Evolutionary conservation across 108 stramenopile species (phyloP), one percentile per base, ranked within the genome.

Genomic region (Phaeodactylum tricornutum): DNA sequence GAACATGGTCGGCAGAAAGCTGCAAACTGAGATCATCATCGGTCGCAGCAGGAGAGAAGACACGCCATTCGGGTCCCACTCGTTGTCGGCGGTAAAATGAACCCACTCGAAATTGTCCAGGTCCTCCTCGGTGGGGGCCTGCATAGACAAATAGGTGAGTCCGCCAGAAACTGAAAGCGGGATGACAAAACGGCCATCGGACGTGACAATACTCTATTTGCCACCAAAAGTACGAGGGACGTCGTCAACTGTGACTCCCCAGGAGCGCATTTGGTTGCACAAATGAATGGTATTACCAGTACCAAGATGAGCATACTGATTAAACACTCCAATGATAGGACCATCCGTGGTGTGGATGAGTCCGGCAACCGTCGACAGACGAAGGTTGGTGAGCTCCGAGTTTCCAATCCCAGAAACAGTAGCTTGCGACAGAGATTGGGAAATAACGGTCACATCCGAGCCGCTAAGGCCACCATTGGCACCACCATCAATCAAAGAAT

Each of bases 51-150:
- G n/a, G n/a, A n/a, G n/a, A n/a, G n/a, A n/a, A n/a, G n/a, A n/a
- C n/a, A n/a, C n/a, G n/a, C n/a, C n/a, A n/a, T n/a, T 4, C 3
- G 67, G 67, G 25, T 63, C 37, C 69, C 69, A 70, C 20, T 45
- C 42, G 11, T n/a, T 24, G 4, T 32, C 48, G 2, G 23, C 2
- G 1, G 61, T 62, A 15, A 55, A 11, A 2, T 11, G 3, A 9
- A 62, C 43, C n/a, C 55, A 53, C 7, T 57, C 57, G 3, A 33
- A 3, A 12, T 50, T 5, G 12, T 29, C 32, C 8, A 4, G 21
- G 8, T 50, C 30, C 17, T 50, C 48, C 4, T 34, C 29, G 7
- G 48, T 50, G 12, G 26, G 29, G 1, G 51, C 23, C 3, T 41
- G 38, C 21, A 52, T 26, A 0, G 22, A 3, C 22, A 61, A 16